Percentiles rank a stretch among this genome's conserved stretches.
Evolutionary conservation across 805 yeast species (phyloP).

Genomic region (Pichia californica): DNA sequence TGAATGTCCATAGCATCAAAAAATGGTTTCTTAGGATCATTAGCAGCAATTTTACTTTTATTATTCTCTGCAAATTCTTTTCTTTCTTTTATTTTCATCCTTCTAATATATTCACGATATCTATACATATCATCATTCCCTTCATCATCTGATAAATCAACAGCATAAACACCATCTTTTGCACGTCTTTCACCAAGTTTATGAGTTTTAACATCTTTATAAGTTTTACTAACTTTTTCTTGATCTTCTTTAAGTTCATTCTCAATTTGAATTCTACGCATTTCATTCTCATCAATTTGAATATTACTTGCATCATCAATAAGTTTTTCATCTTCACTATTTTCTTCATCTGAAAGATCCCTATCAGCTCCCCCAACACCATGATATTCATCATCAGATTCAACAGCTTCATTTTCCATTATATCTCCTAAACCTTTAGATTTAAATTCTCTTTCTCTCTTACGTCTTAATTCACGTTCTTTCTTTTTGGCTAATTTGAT

Average conservation of each 20-base stretch:
- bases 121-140: slow-evolving; percentile 7
- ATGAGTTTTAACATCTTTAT: slow-evolving; percentile 68
- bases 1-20: slow-evolving; percentile 14
- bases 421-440: slow-evolving; percentile 51
- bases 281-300: slow-evolving; percentile 49
- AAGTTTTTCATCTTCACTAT: slow-evolving; percentile 74
- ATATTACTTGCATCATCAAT: slow-evolving; percentile 61
- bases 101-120: slow-evolving; percentile 8
- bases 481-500: slow-evolving; percentile 21
- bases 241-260: slow-evolving; percentile 59
- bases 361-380: slow-evolving; percentile 75
- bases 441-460: slow-evolving; percentile 46
- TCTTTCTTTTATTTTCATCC: slow-evolving; percentile 27
- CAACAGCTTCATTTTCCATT: slow-evolving; percentile 79
- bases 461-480: slow-evolving; percentile 20
- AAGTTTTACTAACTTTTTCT: slow-evolving; percentile 55
- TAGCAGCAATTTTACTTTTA: slow-evolving; percentile 4
- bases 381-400: slow-evolving; percentile 84
- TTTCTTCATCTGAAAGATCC: slow-evolving; percentile 49
- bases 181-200: slow-evolving; percentile 55
- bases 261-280: slow-evolving; percentile 51
- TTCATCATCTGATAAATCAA: slow-evolving; percentile 72
- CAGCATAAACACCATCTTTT: slow-evolving; percentile 44
- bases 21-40: slow-evolving; percentile 14
- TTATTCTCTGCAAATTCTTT: slow-evolving; percentile 35